Evolutionary conservation across 495 filamentous ascomycete genomes (phyloP).

Genomic region (Elasticomyces elasticus): DNA sequence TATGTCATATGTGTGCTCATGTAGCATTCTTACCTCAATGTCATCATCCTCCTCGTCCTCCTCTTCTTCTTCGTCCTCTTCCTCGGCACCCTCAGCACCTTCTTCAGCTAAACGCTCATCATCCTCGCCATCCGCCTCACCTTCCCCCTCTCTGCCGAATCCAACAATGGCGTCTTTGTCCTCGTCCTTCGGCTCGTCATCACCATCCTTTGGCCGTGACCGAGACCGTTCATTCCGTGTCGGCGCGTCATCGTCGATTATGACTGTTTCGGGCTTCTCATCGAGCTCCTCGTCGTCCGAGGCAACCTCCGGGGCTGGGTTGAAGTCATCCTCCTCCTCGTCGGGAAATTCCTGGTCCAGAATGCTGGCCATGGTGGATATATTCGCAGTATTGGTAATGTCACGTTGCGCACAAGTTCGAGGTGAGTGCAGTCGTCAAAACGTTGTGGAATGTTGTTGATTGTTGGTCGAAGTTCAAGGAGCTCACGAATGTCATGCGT

Average conservation of each 20-base stretch:
- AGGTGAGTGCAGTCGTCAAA: neutral
- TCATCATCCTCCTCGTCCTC: constrained; percentile 29
- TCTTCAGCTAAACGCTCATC: constrained; percentile 17
- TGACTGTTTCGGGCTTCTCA: constrained; percentile 20
- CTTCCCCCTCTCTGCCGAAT: constrained; percentile 23
- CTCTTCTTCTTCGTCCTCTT: constrained; percentile 20
- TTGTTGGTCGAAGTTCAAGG: too few relatives aligned
- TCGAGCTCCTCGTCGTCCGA: constrained; percentile 25
- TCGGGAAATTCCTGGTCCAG: constrained; percentile 22
- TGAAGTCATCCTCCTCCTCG: constrained; percentile 28
- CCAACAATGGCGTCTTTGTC: constrained; percentile 12
- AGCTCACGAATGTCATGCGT: too few relatives aligned
- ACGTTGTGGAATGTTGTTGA: neutral
- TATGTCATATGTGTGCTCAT: constrained; percentile 17
- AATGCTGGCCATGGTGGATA: constrained; percentile 13
- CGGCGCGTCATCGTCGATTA: constrained; percentile 13
- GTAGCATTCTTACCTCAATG: constrained; percentile 19
- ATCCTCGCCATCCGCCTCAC: constrained; percentile 19
- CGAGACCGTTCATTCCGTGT: neutral
- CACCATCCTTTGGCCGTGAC: constrained; percentile 35
- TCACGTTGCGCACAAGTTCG: neutral
- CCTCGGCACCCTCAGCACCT: constrained; percentile 44
- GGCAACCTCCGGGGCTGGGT: constrained; percentile 19
- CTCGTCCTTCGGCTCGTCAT: constrained; percentile 30
- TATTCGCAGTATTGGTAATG: neutral